phyloP scores from a whole-genome alignment of 176 grass and related monocot species.

The Otatea glauca region DNA sequence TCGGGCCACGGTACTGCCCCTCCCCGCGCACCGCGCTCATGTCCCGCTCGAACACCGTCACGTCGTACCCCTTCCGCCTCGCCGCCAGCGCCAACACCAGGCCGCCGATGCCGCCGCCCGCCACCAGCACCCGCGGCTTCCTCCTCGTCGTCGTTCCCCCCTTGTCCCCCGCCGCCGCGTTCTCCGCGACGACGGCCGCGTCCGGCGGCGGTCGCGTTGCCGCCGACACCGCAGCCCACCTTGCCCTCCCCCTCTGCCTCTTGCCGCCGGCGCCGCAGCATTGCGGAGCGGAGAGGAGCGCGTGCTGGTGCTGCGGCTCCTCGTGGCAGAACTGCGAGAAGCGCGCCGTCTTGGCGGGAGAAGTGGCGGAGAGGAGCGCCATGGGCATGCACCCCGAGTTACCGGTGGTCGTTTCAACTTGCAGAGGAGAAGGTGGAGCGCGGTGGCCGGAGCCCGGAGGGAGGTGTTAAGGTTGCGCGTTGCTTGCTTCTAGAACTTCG shows the following conservation, averaged over 20 bases:
- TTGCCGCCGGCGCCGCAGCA: background rate
- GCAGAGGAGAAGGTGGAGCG: constrained; percentile 10
- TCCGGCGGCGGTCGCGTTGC: constrained; percentile 17
- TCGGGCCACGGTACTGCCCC: constrained; percentile 92
- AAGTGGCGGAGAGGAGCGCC: constrained; percentile 55
- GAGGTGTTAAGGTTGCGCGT: constrained; percentile 3
- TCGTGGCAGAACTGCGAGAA: constrained; percentile 46
- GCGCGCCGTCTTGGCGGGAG: constrained; percentile 47
- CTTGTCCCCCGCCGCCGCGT: background rate
- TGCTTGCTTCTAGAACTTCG: constrained; percentile 39
- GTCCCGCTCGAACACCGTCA: constrained; percentile 95
- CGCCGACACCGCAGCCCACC: constrained; percentile 13
- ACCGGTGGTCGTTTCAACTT: background rate
- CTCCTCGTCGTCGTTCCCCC: background rate
- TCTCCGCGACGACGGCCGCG: background rate
- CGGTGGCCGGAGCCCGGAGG: background rate
- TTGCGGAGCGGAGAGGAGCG: background rate
- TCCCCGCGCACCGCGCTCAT: constrained; percentile 87
- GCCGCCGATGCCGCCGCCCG: constrained; percentile 86
- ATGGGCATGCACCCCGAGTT: constrained; percentile 23
- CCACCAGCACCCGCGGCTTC: constrained; percentile 68
- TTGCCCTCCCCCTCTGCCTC: background rate
- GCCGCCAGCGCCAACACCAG: constrained; percentile 88
- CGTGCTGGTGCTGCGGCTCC: constrained; percentile 33
- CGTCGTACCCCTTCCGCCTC: constrained; percentile 85